Conservation (phyloP, 371 early-diverging fungal species). For the Spraguea lophii region DNA sequence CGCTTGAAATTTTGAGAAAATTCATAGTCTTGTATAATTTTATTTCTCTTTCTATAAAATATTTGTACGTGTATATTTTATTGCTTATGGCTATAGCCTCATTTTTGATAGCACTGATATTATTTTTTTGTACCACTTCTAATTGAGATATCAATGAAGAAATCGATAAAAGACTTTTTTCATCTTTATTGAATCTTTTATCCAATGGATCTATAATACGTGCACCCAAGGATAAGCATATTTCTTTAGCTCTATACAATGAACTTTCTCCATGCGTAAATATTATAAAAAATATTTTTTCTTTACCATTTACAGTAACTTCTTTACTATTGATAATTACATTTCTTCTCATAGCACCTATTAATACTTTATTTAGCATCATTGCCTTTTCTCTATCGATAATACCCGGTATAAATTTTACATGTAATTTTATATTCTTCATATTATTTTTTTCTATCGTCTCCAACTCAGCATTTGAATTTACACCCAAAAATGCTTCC, state of each 20-base stretch:
- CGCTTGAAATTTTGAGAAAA: slow-evolving; percentile 19
- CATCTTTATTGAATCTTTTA: slow-evolving; percentile 14
- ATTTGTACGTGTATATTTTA: slow-evolving; percentile 26
- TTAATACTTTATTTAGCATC: slow-evolving; percentile 33
- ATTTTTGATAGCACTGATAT: slow-evolving; percentile 21
- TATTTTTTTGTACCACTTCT: slow-evolving; percentile 21
- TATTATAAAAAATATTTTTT: slow-evolving; percentile 37
- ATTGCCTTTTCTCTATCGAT: slow-evolving; percentile 35
- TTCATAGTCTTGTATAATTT: slow-evolving; percentile 38
- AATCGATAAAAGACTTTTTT: slow-evolving; percentile 17
- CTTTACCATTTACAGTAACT: slow-evolving; percentile 11
- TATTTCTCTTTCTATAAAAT: slow-evolving; percentile 35
- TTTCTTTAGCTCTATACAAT: slow-evolving; percentile 23
- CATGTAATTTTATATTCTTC: slow-evolving; percentile 9
- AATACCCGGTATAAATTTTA: slow-evolving; percentile 41
- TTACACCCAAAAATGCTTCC: slow-evolving; percentile 17
- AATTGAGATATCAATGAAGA: slow-evolving; percentile 29
- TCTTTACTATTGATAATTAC: slow-evolving; percentile 27
- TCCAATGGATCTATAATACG: slow-evolving; percentile 16
- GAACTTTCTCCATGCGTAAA: slow-evolving; percentile 41
- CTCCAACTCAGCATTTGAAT: no score
- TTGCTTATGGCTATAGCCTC: slow-evolving; percentile 18
- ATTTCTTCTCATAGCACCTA: slow-evolving; percentile 37
- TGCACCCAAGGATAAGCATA: slow-evolving; percentile 38
- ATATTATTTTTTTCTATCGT: slow-evolving; percentile 11